Conservation (phyloP, 164 flowering plant species). For the Berberis thunbergii region DNA sequence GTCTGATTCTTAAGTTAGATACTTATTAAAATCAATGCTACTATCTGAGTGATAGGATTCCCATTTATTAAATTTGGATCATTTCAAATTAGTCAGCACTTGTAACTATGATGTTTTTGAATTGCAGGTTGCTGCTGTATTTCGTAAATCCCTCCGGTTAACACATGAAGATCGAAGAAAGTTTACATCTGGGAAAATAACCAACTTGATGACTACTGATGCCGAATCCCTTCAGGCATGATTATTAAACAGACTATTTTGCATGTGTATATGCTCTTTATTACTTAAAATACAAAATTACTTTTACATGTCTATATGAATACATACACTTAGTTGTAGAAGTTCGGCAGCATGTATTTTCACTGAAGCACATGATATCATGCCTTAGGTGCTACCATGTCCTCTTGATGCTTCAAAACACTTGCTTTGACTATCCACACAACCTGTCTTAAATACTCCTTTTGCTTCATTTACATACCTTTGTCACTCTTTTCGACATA, state of each 20-base stretch:
- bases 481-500: no score
- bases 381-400: no score
- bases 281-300: background rate
- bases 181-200: slow-evolving; percentile 84
- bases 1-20: background rate
- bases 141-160: slow-evolving; percentile 80
- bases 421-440: no score
- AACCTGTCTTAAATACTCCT: no score
- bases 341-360: no score
- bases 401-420: no score
- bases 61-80: no score
- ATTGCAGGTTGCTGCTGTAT: slow-evolving; percentile 84
- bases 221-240: slow-evolving; percentile 90
- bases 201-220: slow-evolving; percentile 98
- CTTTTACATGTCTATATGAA: no score
- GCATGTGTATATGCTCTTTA: background rate
- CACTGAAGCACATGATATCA: no score
- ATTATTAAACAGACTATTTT: background rate
- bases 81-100: background rate
- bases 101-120: background rate
- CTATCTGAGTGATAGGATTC: no score
- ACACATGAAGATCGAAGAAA: slow-evolving; percentile 78
- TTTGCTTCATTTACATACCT: no score
- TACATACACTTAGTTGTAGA: no score
- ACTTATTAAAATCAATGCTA: background rate